Evolutionary conservation across 305 asterid species (phyloP).

Genomic region (Petunia hybrid): DNA sequence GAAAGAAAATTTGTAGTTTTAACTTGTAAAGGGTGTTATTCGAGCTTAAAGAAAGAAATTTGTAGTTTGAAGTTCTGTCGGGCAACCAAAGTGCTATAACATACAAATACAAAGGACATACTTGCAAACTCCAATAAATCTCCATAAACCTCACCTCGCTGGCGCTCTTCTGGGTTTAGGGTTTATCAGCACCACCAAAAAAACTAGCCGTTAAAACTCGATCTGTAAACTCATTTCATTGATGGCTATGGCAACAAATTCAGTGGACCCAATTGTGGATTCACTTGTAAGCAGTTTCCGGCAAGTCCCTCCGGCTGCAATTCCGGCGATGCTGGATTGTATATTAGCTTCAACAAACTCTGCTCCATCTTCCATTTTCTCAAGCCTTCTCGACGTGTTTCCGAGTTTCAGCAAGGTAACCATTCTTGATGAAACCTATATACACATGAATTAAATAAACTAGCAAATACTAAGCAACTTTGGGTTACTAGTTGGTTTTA

Average conservation of each 20-base stretch:
- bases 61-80: too few relatives aligned
- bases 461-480: too few relatives aligned
- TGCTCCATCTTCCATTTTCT: constrained; percentile 71
- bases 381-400: constrained; percentile 58
- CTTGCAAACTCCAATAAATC: neutral
- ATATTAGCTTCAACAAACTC: constrained; percentile 63
- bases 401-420: constrained; percentile 69
- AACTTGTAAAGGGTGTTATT: too few relatives aligned
- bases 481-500: too few relatives aligned
- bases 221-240: too few relatives aligned
- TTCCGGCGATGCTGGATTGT: constrained; percentile 84
- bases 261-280: constrained; percentile 57
- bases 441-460: too few relatives aligned
- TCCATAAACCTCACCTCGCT: neutral
- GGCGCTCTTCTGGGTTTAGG: too few relatives aligned
- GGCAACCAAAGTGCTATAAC: neutral
- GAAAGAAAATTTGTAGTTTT: too few relatives aligned
- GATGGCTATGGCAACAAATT: neutral
- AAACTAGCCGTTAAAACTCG: constrained; percentile 10
- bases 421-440: too few relatives aligned
- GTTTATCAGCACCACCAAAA: neutral
- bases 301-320: constrained; percentile 71
- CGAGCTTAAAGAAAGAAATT: too few relatives aligned
- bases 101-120: neutral
- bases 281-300: constrained; percentile 75